Evolutionary conservation across 768 basidiomycete genomes (phyloP).

Genomic region (Lentinula lateritia): DNA sequence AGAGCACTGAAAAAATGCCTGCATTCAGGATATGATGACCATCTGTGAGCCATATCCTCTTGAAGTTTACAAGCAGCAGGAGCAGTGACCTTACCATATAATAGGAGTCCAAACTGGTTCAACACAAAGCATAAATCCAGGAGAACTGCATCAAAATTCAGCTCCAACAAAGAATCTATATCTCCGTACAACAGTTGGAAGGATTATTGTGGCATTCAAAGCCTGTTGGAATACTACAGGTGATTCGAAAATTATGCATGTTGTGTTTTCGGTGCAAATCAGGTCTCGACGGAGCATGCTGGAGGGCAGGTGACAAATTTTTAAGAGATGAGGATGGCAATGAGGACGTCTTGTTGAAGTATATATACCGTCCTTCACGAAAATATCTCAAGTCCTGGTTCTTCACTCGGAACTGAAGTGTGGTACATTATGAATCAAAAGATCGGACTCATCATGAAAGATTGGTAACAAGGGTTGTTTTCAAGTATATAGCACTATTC

Average conservation of each 20-base stretch:
- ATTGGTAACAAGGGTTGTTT: too few species aligned
- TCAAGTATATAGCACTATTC: too few species aligned
- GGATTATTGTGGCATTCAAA: not conserved
- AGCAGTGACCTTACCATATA: not conserved
- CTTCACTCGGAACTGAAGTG: not conserved
- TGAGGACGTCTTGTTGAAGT: not conserved
- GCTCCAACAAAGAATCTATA: not conserved
- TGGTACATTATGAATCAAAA: too few species aligned
- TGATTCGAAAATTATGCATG: not conserved
- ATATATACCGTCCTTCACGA: too few species aligned
- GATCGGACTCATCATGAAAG: too few species aligned
- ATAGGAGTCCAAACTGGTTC: not conserved
- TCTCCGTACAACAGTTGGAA: not conserved
- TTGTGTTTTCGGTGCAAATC: not conserved
- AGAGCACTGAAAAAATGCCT: not conserved
- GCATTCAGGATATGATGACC: not conserved
- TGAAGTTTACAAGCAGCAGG: not conserved
- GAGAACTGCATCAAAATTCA: too few species aligned
- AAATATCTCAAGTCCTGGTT: not conserved
- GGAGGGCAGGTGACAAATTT: too few species aligned
- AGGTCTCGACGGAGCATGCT: not conserved
- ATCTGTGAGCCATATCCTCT: too few species aligned
- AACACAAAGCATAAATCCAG: too few species aligned
- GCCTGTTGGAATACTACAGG: not conserved
- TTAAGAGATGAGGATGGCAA: too few species aligned